These are phyloP conservation scores for Neurospora terricola DNA, from an alignment of 495 filamentous ascomycete species.

Conservation along the genomic window DNA sequence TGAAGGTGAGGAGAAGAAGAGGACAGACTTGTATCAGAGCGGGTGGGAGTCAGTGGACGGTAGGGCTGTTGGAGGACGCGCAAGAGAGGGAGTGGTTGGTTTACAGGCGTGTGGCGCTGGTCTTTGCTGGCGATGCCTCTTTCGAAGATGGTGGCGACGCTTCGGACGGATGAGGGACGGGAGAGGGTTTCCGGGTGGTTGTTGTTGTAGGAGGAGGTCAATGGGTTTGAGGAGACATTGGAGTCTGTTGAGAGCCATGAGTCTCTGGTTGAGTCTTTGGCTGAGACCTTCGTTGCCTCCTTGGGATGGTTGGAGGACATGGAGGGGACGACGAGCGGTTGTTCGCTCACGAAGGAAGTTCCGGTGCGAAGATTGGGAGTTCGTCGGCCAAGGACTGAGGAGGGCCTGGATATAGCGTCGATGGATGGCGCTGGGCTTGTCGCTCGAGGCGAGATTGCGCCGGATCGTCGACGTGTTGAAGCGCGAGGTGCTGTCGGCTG, in stretches of 20 bases:
- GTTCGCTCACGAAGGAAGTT: constrained; percentile 16
- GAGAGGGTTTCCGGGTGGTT: neutral
- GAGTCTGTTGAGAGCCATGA: neutral
- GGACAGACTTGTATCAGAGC: neutral
- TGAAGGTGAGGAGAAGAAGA: neutral
- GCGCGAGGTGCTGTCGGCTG: neutral
- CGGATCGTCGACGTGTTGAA: neutral
- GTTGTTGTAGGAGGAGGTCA: neutral
- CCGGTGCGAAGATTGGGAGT: constrained; percentile 3
- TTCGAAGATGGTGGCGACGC: neutral
- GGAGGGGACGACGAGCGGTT: constrained; percentile 12
- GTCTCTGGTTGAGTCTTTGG: neutral
- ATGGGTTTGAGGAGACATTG: neutral
- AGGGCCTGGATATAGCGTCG: neutral
- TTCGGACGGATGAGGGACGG: neutral
- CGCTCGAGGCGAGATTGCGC: neutral
- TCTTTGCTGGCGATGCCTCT: neutral
- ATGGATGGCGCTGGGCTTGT: neutral
- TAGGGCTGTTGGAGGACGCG: neutral
- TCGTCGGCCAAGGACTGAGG: neutral
- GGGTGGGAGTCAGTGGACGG: neutral
- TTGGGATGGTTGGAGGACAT: neutral
- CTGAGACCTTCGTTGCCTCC: neutral
- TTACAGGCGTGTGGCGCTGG: neutral
- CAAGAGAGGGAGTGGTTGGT: neutral